phyloP scores from a whole-genome alignment of 2,329 filamentous ascomycete species.

The Fusarium longipes region DNA sequence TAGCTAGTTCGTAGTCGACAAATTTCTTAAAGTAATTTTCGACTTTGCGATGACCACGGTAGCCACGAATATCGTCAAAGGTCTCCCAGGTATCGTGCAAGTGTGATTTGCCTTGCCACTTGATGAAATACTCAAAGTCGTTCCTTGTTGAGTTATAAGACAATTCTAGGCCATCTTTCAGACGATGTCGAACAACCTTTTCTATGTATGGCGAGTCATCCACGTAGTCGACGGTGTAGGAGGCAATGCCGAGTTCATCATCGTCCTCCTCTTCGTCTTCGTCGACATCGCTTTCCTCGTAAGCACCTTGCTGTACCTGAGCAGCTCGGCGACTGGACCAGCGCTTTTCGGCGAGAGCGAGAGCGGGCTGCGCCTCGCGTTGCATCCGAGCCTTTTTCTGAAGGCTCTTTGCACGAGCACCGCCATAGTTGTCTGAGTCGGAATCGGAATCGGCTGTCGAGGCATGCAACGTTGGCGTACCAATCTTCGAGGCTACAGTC shows the following conservation, averaged over 20 bases:
- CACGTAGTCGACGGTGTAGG: constrained; percentile 76
- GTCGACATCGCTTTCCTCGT: constrained; percentile 75
- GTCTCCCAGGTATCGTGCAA: constrained; percentile 97
- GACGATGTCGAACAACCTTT: constrained; percentile 86
- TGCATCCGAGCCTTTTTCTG: constrained; percentile 84
- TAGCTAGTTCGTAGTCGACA: constrained; percentile 81
- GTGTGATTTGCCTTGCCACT: constrained; percentile 97
- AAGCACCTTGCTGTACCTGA: constrained; percentile 71
- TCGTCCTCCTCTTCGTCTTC: constrained; percentile 73
- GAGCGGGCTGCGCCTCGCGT: constrained; percentile 73
- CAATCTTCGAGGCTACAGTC: constrained; percentile 67
- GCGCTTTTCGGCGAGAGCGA: constrained; percentile 81
- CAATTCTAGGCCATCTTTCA: constrained; percentile 74
- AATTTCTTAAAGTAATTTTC: constrained; percentile 95
- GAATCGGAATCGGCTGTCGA: constrained; percentile 72
- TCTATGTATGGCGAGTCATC: constrained; percentile 90
- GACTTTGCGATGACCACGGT: constrained; percentile 85
- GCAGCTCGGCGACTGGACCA: constrained; percentile 90
- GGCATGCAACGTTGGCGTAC: constrained; percentile 65
- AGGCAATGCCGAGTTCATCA: constrained; percentile 68
- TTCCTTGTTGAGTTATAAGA: constrained; percentile 69
- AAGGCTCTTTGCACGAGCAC: constrained; percentile 73
- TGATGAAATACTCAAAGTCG: constrained; percentile 92
- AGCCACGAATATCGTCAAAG: constrained; percentile 77
- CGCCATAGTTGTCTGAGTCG: constrained; percentile 82